These are phyloP conservation scores for Leptomonas seymouri DNA, from an alignment of 208 protist species.

Conservation along the genomic window DNA sequence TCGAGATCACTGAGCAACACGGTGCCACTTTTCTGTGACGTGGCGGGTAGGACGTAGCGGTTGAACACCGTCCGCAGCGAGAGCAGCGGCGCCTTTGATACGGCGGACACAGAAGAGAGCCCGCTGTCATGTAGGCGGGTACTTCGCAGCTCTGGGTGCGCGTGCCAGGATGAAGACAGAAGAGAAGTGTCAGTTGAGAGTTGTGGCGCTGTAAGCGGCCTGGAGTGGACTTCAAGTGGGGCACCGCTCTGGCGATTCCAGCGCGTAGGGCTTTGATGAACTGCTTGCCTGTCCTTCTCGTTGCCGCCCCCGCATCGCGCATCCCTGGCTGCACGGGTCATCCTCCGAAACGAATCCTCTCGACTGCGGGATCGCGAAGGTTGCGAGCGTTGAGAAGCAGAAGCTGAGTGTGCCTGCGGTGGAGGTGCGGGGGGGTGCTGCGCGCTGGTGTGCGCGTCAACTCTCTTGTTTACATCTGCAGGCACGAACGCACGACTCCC, in stretches of 20 bases:
- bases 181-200: background rate
- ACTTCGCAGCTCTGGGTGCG: too few relatives aligned
- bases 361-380: constrained; percentile 6
- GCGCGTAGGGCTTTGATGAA: too few relatives aligned
- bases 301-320: background rate
- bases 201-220: too few relatives aligned
- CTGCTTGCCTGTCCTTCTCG: background rate
- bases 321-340: constrained; percentile 16
- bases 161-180: background rate
- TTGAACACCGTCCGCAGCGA: constrained; percentile 35
- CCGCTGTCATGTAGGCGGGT: constrained; percentile 1
- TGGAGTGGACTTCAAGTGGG: too few relatives aligned
- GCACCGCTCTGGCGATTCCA: background rate
- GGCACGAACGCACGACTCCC: too few relatives aligned
- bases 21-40: constrained; percentile 8
- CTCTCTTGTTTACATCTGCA: too few relatives aligned
- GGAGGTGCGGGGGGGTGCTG: too few relatives aligned
- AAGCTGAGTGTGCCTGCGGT: too few relatives aligned
- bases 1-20: constrained; percentile 46
- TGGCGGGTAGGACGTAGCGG: constrained; percentile 13
- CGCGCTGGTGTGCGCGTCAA: too few relatives aligned
- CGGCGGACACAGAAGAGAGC: background rate
- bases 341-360: constrained; percentile 10
- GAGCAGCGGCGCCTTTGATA: background rate
- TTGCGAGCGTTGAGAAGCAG: background rate